These are phyloP conservation scores for Aspergillus pseudotamarii DNA, from an alignment of 2,329 filamentous ascomycete genomes.

Conservation along the genomic window DNA sequence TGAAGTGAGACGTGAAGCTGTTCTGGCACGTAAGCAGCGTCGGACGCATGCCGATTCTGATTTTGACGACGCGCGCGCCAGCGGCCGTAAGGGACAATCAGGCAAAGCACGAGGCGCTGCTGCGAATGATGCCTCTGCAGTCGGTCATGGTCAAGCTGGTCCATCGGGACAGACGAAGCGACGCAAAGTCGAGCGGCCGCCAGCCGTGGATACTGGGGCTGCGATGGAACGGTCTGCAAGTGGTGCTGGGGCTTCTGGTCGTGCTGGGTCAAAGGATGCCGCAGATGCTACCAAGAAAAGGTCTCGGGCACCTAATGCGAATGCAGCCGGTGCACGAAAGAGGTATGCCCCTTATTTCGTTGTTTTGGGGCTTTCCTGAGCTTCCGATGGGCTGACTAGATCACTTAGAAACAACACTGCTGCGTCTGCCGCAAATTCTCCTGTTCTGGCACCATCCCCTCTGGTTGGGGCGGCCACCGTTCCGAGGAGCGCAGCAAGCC, in stretches of 20 bases:
- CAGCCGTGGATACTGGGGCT: conserved; percentile 34
- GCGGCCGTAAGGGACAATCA: conserved; percentile 58
- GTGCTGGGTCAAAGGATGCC: conserved; percentile 62
- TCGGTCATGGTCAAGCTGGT: conserved; percentile 49
- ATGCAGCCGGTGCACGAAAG: conserved; percentile 65
- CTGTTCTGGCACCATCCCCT: conserved; percentile 75
- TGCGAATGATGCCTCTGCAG: conserved; percentile 26
- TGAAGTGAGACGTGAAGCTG: conserved; percentile 80
- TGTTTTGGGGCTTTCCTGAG: background rate
- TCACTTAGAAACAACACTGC: conserved; percentile 50
- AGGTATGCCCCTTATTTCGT: conserved; percentile 55
- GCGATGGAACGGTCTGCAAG: conserved; percentile 47
- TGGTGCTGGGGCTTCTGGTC: conserved; percentile 32
- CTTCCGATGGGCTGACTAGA: conserved; percentile 7
- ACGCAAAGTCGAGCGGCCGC: conserved; percentile 75
- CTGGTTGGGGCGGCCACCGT: conserved; percentile 65
- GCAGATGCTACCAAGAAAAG: conserved; percentile 70
- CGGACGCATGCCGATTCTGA: conserved; percentile 77
- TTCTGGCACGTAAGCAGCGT: conserved; percentile 73
- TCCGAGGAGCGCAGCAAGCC: conserved; percentile 64
- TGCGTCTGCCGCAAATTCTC: conserved; percentile 61
- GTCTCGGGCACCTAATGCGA: conserved; percentile 71
- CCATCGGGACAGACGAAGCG: conserved; percentile 65
- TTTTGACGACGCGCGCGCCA: conserved; percentile 65
- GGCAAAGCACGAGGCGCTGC: conserved; percentile 50